These are phyloP conservation scores for Grigorovia yakushimaensis DNA, from an alignment of 805 yeast genomes.

Conservation along the genomic window DNA sequence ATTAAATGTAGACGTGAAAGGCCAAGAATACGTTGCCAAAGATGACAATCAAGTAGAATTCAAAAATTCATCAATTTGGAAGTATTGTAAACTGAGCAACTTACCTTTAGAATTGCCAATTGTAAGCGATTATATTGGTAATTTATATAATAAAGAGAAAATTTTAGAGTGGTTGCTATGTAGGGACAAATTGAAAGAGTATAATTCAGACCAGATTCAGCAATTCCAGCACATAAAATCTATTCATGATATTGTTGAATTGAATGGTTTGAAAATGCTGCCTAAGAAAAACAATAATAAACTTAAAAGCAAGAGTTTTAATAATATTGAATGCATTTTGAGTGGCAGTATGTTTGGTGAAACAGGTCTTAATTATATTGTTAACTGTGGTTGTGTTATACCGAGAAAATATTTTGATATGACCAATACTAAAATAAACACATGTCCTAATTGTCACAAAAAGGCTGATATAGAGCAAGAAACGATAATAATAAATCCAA, in stretches of 20 bases:
- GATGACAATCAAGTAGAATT: constrained; percentile 15
- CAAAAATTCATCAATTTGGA: constrained; percentile 30
- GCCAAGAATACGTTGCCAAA: constrained; percentile 12
- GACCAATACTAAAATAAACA: neutral
- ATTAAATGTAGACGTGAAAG: constrained; percentile 19
- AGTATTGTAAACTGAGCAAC: constrained; percentile 38
- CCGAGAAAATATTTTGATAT: constrained; percentile 12
- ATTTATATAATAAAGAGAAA: constrained; percentile 53
- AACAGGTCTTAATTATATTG: constrained; percentile 36
- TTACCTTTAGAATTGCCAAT: constrained; percentile 40
- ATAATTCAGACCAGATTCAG: constrained; percentile 17
- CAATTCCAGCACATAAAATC: constrained; percentile 29
- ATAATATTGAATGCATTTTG: constrained; percentile 12
- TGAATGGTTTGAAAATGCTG: constrained; percentile 24
- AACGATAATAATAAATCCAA: constrained; percentile 1
- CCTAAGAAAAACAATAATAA: no score
- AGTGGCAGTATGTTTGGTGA: constrained; percentile 30
- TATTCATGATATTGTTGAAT: constrained; percentile 37
- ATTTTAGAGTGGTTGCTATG: constrained; percentile 46
- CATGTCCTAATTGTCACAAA: constrained; percentile 36
- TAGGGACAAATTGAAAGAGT: constrained; percentile 14
- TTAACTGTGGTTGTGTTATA: constrained; percentile 37
- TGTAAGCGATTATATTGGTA: constrained; percentile 62
- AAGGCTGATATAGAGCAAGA: constrained; percentile 9
- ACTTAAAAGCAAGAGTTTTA: no score